phyloP scores from a whole-genome alignment of 106 monocot genomes.

The Chionographis japonica region DNA sequence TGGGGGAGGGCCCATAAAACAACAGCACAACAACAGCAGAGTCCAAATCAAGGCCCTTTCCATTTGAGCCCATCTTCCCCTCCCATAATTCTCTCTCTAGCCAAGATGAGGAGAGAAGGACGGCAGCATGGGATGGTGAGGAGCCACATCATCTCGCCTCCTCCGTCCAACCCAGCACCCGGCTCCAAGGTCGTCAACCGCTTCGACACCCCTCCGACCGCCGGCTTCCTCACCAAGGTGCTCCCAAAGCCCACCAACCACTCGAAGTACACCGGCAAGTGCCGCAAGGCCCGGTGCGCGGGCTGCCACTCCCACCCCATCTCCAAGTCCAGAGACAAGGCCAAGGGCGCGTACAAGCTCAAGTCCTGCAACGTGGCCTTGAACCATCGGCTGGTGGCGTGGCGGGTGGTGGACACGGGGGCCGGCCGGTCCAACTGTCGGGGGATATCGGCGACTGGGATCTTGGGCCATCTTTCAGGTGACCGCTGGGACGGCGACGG shows the following conservation, averaged over 20 bases:
- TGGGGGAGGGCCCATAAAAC: too few relatives aligned
- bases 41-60: too few relatives aligned
- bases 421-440: background rate
- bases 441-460: slow-evolving; percentile 41
- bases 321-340: slow-evolving; percentile 62
- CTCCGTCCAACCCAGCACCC: background rate
- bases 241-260: slow-evolving; percentile 52
- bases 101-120: slow-evolving; percentile 49
- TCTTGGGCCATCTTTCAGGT: slow-evolving; percentile 25
- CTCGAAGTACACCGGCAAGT: slow-evolving; percentile 59
- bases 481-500: slow-evolving; percentile 6
- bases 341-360: slow-evolving; percentile 62
- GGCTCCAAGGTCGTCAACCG: slow-evolving; percentile 5
- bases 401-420: slow-evolving; percentile 37
- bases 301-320: slow-evolving; percentile 34
- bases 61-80: too few relatives aligned
- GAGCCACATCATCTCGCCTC: slow-evolving; percentile 12
- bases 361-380: slow-evolving; percentile 43
- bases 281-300: slow-evolving; percentile 32
- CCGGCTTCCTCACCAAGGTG: slow-evolving; percentile 27
- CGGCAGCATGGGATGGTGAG: slow-evolving; percentile 41
- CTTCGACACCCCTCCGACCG: slow-evolving; percentile 9
- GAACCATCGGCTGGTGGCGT: slow-evolving; percentile 56
- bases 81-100: too few relatives aligned
- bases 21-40: too few relatives aligned